These are phyloP conservation scores for Monilinia fructigena DNA, from an alignment of 2,329 filamentous ascomycete genomes.

Conservation along the genomic window DNA sequence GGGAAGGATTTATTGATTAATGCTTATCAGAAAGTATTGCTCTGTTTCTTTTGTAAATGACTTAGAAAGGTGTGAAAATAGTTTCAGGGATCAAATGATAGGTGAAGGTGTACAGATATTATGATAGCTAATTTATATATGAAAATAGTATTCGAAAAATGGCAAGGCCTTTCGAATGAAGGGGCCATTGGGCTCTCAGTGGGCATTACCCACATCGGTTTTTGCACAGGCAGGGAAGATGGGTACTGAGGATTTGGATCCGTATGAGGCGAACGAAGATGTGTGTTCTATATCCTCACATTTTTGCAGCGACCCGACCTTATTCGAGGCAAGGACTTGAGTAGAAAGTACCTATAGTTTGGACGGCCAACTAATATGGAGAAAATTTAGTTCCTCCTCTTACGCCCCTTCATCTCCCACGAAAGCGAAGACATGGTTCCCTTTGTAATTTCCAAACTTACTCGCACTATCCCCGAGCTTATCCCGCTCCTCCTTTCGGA, in stretches of 20 bases:
- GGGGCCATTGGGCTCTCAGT: slow-evolving; percentile 9
- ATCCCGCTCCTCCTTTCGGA: slow-evolving; percentile 10
- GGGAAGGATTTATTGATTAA: slow-evolving; percentile 3
- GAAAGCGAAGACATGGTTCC: slow-evolving; percentile 16
- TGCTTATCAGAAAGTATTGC: slow-evolving; percentile 16
- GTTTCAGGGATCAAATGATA: not conserved
- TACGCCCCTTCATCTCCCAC: slow-evolving; percentile 1
- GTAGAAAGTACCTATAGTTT: no score
- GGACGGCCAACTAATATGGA: not conserved
- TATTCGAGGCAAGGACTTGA: not conserved
- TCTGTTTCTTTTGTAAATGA: not conserved
- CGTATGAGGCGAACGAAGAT: slow-evolving; percentile 20
- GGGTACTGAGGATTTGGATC: slow-evolving; percentile 10
- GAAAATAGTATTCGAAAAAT: slow-evolving; percentile 16
- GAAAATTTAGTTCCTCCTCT: not conserved
- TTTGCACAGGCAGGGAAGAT: slow-evolving; percentile 17
- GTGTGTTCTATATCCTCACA: not conserved
- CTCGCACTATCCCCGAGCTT: not conserved
- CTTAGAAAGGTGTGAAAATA: not conserved
- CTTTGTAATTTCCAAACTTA: slow-evolving; percentile 8
- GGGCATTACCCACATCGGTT: slow-evolving; percentile 9
- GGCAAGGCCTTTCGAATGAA: slow-evolving; percentile 18
- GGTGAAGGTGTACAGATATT: no score
- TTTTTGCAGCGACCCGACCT: not conserved
- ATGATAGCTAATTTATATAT: not conserved